Evolutionary conservation across 2,329 filamentous ascomycete species (phyloP).

Genomic region (Stachybotrys chartarum): DNA sequence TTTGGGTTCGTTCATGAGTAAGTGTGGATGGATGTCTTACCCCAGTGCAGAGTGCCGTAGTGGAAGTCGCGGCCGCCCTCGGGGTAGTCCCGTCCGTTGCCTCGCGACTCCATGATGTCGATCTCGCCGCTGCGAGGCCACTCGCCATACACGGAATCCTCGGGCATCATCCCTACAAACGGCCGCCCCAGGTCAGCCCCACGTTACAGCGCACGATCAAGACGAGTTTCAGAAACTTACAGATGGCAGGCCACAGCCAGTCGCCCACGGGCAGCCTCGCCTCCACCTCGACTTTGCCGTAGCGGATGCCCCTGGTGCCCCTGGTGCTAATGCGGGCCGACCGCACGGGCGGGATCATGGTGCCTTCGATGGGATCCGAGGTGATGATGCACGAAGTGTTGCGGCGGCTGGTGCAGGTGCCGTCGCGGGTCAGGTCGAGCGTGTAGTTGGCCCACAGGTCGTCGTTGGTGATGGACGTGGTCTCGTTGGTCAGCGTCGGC

Average conservation of each 20-base stretch:
- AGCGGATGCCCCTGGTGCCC: slow-evolving; percentile 37
- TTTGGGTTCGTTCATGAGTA: neutral
- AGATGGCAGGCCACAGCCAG: slow-evolving; percentile 47
- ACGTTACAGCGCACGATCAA: no score
- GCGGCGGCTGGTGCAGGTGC: slow-evolving; percentile 30
- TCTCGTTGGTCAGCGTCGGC: slow-evolving; percentile 41
- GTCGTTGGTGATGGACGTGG: slow-evolving; percentile 27
- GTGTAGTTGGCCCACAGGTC: slow-evolving; percentile 31
- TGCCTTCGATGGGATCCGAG: slow-evolving; percentile 33
- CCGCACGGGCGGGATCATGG: slow-evolving; percentile 41
- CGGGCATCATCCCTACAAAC: slow-evolving; percentile 28
- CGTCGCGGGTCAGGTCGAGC: slow-evolving; percentile 33
- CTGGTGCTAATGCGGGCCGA: slow-evolving; percentile 41
- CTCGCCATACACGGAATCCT: slow-evolving; percentile 35
- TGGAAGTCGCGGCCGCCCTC: slow-evolving; percentile 35
- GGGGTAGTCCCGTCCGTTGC: slow-evolving; percentile 37
- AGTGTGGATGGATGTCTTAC: slow-evolving; percentile 10
- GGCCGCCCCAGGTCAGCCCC: neutral
- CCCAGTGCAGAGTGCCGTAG: slow-evolving; percentile 41
- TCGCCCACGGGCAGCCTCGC: slow-evolving; percentile 45
- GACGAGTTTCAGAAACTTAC: slow-evolving; percentile 6
- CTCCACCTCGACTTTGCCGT: slow-evolving; percentile 45
- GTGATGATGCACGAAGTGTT: slow-evolving; percentile 27
- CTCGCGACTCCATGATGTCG: slow-evolving; percentile 42
- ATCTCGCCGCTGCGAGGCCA: slow-evolving; percentile 49